Conservation (phyloP, 2,329 filamentous ascomycete species). For the Talaromyces sp. region DNA sequence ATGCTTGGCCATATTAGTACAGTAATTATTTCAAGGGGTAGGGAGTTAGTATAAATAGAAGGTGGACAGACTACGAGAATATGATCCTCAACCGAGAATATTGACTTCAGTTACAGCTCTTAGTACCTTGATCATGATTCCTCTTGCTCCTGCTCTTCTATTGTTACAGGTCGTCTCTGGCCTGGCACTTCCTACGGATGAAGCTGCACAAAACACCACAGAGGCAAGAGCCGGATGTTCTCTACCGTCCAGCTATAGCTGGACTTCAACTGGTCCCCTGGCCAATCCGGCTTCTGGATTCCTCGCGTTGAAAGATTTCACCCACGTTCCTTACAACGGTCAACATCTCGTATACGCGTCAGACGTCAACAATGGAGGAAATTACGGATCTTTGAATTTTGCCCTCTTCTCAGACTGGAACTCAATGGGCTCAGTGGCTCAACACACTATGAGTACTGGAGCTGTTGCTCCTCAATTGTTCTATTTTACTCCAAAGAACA, state of each 20-base stretch:
- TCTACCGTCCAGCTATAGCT: constrained; percentile 55
- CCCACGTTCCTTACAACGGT: constrained; percentile 52
- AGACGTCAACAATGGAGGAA: constrained; percentile 41
- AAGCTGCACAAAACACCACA: not conserved
- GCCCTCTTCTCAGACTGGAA: constrained; percentile 53
- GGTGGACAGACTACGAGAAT: not conserved
- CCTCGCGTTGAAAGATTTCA: constrained; percentile 63
- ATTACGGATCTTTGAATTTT: constrained; percentile 60
- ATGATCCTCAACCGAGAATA: not conserved
- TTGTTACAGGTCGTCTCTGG: not conserved
- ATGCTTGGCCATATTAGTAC: too few species aligned
- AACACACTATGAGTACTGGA: constrained; percentile 48
- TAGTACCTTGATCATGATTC: not conserved
- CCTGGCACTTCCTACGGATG: not conserved
- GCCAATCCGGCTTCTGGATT: constrained; percentile 54
- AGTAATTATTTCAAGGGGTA: not conserved
- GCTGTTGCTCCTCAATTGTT: constrained; percentile 62
- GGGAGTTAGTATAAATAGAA: not conserved
- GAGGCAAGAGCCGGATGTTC: constrained; percentile 34
- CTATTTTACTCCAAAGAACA: constrained; percentile 58
- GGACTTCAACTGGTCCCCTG: constrained; percentile 52
- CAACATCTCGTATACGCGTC: constrained; percentile 61
- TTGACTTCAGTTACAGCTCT: not conserved
- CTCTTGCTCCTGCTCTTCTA: not conserved
- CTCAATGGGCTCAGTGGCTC: constrained; percentile 50